Evolutionary conservation across 2,329 filamentous ascomycete species (phyloP).

Genomic region (Aspergillus sojae): DNA sequence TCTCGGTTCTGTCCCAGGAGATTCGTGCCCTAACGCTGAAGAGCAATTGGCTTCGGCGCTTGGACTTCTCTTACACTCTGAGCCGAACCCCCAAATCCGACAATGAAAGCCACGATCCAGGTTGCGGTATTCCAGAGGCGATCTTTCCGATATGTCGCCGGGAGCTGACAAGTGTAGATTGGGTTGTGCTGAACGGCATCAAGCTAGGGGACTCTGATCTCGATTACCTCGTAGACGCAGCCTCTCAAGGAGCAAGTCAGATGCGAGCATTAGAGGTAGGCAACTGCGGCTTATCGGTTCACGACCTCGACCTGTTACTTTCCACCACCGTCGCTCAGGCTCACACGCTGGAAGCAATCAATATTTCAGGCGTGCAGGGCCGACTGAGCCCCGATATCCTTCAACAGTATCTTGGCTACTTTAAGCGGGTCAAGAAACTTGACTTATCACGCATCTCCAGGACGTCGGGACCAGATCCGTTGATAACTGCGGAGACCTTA

Average conservation of each 20-base stretch:
- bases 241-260: slow-evolving; percentile 65
- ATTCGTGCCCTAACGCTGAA: slow-evolving; percentile 68
- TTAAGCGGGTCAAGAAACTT: slow-evolving; percentile 66
- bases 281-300: slow-evolving; percentile 58
- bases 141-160: slow-evolving; percentile 69
- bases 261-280: slow-evolving; percentile 69
- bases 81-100: slow-evolving; percentile 57
- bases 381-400: slow-evolving; percentile 66
- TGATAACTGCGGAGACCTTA: slow-evolving; percentile 68
- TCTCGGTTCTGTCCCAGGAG: slow-evolving; percentile 68
- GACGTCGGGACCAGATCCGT: slow-evolving; percentile 63
- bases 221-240: slow-evolving; percentile 67
- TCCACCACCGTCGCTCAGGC: slow-evolving; percentile 67
- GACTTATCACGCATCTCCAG: slow-evolving; percentile 67
- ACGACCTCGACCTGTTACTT: slow-evolving; percentile 59
- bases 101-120: slow-evolving; percentile 57
- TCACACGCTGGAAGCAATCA: slow-evolving; percentile 66
- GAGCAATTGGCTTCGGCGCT: slow-evolving; percentile 62
- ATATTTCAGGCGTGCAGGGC: slow-evolving; percentile 68
- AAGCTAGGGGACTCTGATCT: slow-evolving; percentile 71
- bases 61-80: slow-evolving; percentile 68
- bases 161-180: slow-evolving; percentile 70
- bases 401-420: slow-evolving; percentile 67
- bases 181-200: slow-evolving; percentile 70
- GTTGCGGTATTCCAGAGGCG: slow-evolving; percentile 70